A percentile compares a stretch with the other conserved stretches of the same genome.
These are phyloP conservation scores for Dactylellina drechsleri DNA, from an alignment of 2,329 filamentous ascomycete species.

Conservation along the genomic window DNA sequence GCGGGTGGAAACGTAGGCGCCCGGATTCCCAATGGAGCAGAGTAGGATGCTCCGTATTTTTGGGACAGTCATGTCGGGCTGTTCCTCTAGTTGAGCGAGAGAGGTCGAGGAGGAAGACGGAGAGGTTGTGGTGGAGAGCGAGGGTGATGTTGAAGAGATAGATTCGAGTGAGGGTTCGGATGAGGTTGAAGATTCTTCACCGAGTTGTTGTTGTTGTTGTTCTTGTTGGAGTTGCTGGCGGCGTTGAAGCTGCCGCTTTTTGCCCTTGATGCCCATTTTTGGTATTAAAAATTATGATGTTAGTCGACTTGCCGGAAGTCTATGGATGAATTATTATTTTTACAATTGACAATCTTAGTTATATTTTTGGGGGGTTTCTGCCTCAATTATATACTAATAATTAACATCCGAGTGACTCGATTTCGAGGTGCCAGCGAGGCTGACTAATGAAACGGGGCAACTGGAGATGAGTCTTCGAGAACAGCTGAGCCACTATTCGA, in stretches of 20 bases:
- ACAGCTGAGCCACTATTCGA: too few relatives aligned
- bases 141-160: not conserved
- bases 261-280: slow-evolving; percentile 53
- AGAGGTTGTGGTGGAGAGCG: slow-evolving; percentile 15
- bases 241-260: slow-evolving; percentile 32
- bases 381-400: too few relatives aligned
- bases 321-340: not conserved
- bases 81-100: not conserved
- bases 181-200: slow-evolving; percentile 35
- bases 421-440: too few relatives aligned
- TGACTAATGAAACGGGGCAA: too few relatives aligned
- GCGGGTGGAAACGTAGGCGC: slow-evolving; percentile 74
- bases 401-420: too few relatives aligned
- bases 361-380: too few relatives aligned
- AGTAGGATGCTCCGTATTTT: slow-evolving; percentile 72
- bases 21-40: slow-evolving; percentile 87
- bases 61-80: slow-evolving; percentile 3
- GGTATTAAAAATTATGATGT: slow-evolving; percentile 26
- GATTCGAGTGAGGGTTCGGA: not conserved
- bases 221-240: slow-evolving; percentile 36
- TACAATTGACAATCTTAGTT: too few relatives aligned
- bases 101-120: slow-evolving; percentile 12
- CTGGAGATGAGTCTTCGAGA: too few relatives aligned
- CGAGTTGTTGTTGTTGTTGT: slow-evolving; percentile 30
- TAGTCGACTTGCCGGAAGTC: slow-evolving; percentile 7